Percentiles rank a stretch among this genome's conserved stretches.
These are phyloP conservation scores for Chrysosphaeria jannelii DNA, from an alignment of 2,329 filamentous ascomycete species.

Conservation along the genomic window DNA sequence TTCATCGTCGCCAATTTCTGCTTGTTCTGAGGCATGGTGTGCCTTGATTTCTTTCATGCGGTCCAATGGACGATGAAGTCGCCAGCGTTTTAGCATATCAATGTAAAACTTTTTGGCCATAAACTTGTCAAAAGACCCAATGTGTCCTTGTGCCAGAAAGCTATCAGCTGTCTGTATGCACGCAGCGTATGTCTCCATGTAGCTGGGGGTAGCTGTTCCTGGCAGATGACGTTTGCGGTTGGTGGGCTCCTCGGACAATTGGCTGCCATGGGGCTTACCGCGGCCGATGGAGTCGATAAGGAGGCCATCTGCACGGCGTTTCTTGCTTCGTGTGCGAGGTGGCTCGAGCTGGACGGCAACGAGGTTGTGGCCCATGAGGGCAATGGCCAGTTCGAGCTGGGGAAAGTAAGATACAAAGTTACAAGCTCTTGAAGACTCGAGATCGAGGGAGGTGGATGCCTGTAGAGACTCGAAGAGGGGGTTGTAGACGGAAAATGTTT, in stretches of 20 bases:
- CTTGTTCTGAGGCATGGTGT: too few species aligned
- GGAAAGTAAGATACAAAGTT: constrained; percentile 29
- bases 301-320: constrained; percentile 26
- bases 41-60: too few species aligned
- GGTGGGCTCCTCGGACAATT: background rate
- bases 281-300: constrained; percentile 47
- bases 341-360: constrained; percentile 40
- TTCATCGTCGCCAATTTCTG: constrained; percentile 2
- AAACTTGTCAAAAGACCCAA: constrained; percentile 16
- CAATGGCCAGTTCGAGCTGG: constrained; percentile 34
- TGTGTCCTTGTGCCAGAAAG: constrained; percentile 14
- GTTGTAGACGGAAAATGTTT: constrained; percentile 32
- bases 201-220: constrained; percentile 19
- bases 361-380: constrained; percentile 29
- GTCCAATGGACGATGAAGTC: constrained; percentile 6
- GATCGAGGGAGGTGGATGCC: constrained; percentile 15
- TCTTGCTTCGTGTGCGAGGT: constrained; percentile 21
- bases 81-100: constrained; percentile 4
- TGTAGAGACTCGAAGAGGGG: constrained; percentile 34
- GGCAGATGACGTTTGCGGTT: constrained; percentile 10
- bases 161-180: constrained; percentile 17
- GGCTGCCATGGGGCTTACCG: too few species aligned
- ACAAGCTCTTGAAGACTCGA: constrained; percentile 8
- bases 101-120: constrained; percentile 15
- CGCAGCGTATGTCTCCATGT: constrained; percentile 11